phyloP scores from a whole-genome alignment of 306 rosid genomes.

The Oxytropis ochrocephala region DNA sequence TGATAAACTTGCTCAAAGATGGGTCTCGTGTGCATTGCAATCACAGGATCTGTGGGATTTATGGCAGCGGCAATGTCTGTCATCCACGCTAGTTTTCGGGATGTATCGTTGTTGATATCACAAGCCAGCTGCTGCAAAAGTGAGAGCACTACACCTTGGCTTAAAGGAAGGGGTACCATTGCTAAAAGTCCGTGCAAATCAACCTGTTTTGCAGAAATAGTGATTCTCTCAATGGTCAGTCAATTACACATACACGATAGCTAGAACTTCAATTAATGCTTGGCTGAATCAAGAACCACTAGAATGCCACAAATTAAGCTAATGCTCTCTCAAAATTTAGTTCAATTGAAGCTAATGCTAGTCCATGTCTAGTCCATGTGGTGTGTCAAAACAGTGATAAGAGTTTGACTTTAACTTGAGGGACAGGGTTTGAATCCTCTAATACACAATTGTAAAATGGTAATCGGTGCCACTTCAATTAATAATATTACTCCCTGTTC shows the following conservation, averaged over 20 bases:
- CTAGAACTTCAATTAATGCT: not conserved
- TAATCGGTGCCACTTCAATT: too few relatives aligned
- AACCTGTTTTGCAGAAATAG: constrained; percentile 47
- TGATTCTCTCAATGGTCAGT: not conserved
- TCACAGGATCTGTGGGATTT: constrained; percentile 58
- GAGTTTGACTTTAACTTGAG: too few relatives aligned
- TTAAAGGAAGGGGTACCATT: constrained; percentile 71
- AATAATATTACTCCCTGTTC: too few relatives aligned
- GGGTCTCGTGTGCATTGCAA: constrained; percentile 67
- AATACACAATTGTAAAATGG: too few relatives aligned
- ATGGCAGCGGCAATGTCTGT: constrained; percentile 74
- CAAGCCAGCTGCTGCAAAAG: constrained; percentile 95
- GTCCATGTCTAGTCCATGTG: too few relatives aligned
- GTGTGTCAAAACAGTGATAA: too few relatives aligned
- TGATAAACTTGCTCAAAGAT: constrained; percentile 91
- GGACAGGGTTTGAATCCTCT: too few relatives aligned
- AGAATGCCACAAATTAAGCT: not conserved
- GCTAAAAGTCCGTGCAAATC: constrained; percentile 64
- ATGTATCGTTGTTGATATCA: constrained; percentile 57
- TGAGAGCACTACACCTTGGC: constrained; percentile 94
- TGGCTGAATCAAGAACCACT: not conserved
- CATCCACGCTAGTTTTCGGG: constrained; percentile 76
- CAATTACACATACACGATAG: not conserved
- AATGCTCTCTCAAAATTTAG: not conserved
- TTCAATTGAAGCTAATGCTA: not conserved